Percentiles rank a stretch among this genome's conserved stretches.
phyloP scores from a whole-genome alignment of 768 basidiomycete species.

The Suillus lakei region DNA sequence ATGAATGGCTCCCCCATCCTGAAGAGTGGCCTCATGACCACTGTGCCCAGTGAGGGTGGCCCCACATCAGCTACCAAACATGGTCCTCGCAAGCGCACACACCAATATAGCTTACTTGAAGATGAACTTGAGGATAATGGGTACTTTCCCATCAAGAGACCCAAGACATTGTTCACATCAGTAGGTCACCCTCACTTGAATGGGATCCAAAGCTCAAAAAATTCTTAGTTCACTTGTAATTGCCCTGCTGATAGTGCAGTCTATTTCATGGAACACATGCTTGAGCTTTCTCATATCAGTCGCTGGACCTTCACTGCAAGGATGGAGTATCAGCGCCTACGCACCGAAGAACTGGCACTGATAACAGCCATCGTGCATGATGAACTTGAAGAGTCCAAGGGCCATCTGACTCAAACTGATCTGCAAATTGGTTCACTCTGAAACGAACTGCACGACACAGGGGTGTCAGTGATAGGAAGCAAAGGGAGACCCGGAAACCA shows the following conservation, averaged over 20 bases:
- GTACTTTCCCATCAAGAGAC: background rate
- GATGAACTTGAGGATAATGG: background rate
- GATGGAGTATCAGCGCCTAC: background rate
- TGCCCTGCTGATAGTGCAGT: background rate
- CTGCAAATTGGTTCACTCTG: background rate
- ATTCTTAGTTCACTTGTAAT: background rate
- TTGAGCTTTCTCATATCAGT: background rate
- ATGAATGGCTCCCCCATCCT: background rate
- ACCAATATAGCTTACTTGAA: background rate
- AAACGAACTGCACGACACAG: background rate
- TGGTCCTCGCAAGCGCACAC: background rate
- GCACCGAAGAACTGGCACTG: background rate
- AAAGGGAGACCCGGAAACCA: background rate
- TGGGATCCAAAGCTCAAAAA: background rate
- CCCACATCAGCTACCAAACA: background rate
- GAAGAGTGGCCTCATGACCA: too few relatives aligned
- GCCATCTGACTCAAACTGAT: background rate
- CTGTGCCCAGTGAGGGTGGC: background rate
- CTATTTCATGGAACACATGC: background rate
- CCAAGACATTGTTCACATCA: background rate
- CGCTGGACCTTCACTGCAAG: background rate
- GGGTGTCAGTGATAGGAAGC: background rate
- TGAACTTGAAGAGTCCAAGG: background rate
- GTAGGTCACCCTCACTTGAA: background rate
- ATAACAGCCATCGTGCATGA: background rate